Evolutionary conservation across 2,329 filamentous ascomycete species (phyloP).

Genomic region (Phyllosticta citriasiana): DNA sequence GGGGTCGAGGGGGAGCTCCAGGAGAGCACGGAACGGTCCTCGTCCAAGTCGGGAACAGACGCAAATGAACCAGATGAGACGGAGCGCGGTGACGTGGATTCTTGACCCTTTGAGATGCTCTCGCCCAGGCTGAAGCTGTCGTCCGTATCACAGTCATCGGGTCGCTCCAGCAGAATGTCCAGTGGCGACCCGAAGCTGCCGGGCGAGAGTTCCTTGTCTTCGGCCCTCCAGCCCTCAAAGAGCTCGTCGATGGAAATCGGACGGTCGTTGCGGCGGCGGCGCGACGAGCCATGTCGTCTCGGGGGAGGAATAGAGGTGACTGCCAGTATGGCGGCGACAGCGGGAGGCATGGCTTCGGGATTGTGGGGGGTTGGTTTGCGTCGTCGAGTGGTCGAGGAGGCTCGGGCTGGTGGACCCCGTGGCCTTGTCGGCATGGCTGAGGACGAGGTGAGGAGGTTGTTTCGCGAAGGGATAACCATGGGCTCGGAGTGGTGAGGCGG

Average conservation of each 20-base stretch:
- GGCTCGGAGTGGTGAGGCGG: conserved; percentile 29
- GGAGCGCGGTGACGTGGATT: conserved; percentile 36
- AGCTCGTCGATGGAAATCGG: conserved; percentile 47
- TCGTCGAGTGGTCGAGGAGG: conserved; percentile 1
- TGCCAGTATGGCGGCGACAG: conserved; percentile 48
- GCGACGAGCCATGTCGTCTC: conserved; percentile 20
- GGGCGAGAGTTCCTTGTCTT: conserved; percentile 29
- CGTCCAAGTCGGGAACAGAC: conserved; percentile 39
- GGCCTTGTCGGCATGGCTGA: background rate
- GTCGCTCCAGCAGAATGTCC: conserved; percentile 46
- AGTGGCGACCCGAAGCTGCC: conserved; percentile 38
- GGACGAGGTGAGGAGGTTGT: conserved; percentile 13
- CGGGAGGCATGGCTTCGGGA: conserved; percentile 40
- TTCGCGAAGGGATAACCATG: conserved; percentile 32
- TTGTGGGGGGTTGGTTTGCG: conserved; percentile 26
- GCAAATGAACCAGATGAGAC: conserved; percentile 50
- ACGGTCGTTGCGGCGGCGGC: conserved; percentile 28
- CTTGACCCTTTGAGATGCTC: conserved; percentile 29
- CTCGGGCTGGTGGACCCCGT: background rate
- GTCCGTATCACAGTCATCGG: conserved; percentile 36
- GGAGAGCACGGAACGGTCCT: conserved; percentile 39
- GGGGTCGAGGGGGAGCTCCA: conserved; percentile 26
- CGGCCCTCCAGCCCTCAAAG: conserved; percentile 45
- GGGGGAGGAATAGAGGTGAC: conserved; percentile 50
- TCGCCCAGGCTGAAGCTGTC: conserved; percentile 27